phyloP scores from a whole-genome alignment of 2,329 filamentous ascomycete species.

The Diatrype stigma region DNA sequence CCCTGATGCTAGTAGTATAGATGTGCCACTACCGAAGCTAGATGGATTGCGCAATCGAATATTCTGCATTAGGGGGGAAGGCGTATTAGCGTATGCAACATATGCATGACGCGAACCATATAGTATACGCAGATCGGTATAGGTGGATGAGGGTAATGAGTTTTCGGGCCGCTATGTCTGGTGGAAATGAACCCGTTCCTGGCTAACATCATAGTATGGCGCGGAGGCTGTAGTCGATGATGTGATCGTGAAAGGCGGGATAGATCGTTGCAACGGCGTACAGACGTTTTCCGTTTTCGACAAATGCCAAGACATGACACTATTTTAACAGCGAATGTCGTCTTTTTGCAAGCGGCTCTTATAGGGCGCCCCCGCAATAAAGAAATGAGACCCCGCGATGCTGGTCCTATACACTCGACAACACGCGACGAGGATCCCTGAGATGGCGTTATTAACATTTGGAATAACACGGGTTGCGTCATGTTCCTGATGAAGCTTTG shows the following conservation, averaged over 20 bases:
- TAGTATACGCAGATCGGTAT: no score
- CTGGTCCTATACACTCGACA: neutral
- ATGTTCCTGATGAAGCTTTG: neutral
- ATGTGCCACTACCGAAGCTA: no score
- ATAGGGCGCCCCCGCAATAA: slow-evolving; percentile 18
- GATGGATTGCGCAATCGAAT: no score
- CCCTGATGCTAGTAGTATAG: no score
- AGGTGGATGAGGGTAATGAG: no score
- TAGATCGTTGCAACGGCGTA: neutral
- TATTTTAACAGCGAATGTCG: slow-evolving; percentile 27
- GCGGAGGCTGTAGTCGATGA: neutral
- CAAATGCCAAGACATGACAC: slow-evolving; percentile 25
- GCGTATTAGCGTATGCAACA: no score
- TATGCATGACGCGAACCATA: no score
- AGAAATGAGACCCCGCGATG: slow-evolving; percentile 3
- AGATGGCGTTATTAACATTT: neutral
- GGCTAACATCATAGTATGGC: neutral
- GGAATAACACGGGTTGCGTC: neutral
- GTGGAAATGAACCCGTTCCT: neutral
- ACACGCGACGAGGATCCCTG: neutral
- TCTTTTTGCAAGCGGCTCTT: slow-evolving; percentile 13
- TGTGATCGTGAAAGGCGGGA: neutral
- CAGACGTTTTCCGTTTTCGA: slow-evolving; percentile 6
- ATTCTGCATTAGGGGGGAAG: no score
- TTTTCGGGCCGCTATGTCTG: neutral